Evolutionary conservation across 495 filamentous ascomycete species (phyloP).

Genomic region (Penicillium lividum): DNA sequence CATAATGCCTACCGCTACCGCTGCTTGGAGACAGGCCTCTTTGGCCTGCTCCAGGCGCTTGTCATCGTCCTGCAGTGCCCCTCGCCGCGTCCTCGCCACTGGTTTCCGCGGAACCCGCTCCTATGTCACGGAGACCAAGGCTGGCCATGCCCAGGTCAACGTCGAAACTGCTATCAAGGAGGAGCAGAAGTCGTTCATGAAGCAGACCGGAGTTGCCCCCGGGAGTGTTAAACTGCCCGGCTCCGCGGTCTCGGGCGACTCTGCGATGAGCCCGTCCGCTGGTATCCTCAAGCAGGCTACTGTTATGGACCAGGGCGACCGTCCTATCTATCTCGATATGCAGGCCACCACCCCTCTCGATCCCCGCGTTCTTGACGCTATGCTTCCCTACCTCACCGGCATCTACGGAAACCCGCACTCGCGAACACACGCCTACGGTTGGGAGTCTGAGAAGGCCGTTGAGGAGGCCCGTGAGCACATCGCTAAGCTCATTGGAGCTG

Average conservation of each 20-base stretch:
- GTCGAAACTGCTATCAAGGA: constrained; percentile 78
- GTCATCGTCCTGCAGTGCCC: constrained; percentile 44
- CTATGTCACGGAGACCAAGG: constrained; percentile 85
- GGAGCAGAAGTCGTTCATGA: constrained; percentile 77
- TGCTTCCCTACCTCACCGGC: constrained; percentile 92
- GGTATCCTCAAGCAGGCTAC: constrained; percentile 90
- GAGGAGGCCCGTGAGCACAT: constrained; percentile 83
- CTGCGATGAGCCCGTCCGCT: constrained; percentile 77
- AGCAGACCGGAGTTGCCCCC: constrained; percentile 65
- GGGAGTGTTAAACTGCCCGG: constrained; percentile 56
- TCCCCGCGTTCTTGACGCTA: constrained; percentile 90
- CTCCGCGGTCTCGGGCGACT: constrained; percentile 59
- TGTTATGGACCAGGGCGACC: constrained; percentile 88
- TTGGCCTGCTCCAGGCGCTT: constrained; percentile 62
- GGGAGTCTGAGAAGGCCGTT: constrained; percentile 94
- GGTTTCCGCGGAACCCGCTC: constrained; percentile 43
- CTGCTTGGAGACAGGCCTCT: constrained; percentile 76
- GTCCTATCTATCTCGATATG: constrained; percentile 98
- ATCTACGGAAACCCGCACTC: constrained; percentile 98
- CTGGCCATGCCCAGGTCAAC: constrained; percentile 77
- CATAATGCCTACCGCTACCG: constrained; percentile 72
- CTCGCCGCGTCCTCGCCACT: constrained; percentile 46
- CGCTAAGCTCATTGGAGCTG: constrained; percentile 85
- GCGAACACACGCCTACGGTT: constrained; percentile 96
- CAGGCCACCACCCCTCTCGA: constrained; percentile 97